phyloP scores from a whole-genome alignment of 2,329 filamentous ascomycete genomes.

The Aspergillus chevalieri region DNA sequence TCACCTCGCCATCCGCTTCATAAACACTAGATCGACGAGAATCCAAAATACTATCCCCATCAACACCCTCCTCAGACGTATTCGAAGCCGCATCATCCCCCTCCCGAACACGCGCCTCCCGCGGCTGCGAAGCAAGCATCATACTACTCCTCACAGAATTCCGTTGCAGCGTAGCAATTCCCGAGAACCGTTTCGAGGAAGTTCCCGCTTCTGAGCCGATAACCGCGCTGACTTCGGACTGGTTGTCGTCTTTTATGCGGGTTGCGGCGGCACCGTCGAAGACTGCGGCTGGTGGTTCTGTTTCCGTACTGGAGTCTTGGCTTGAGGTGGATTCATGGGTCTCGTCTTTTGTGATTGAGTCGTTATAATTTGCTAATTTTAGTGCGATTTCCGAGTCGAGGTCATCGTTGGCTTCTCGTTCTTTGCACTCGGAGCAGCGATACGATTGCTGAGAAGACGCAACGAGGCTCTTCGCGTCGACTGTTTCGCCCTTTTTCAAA shows the following conservation, averaged over 20 bases:
- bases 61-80: conserved; percentile 21
- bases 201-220: conserved; percentile 31
- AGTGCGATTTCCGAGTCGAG: conserved; percentile 6
- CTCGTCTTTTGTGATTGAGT: neutral
- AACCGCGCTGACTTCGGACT: conserved; percentile 63
- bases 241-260: conserved; percentile 44
- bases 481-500: conserved; percentile 15
- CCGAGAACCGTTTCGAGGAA: conserved; percentile 25
- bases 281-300: conserved; percentile 10
- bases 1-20: neutral
- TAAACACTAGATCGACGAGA: conserved; percentile 13
- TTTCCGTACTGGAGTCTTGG: conserved; percentile 2
- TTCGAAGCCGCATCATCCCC: conserved; percentile 8
- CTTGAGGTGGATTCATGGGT: neutral
- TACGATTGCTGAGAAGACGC: conserved; percentile 12
- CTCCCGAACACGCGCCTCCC: conserved; percentile 30
- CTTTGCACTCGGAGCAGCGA: conserved; percentile 14
- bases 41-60: conserved; percentile 16
- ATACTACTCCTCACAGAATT: conserved; percentile 18
- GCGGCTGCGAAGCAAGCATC: conserved; percentile 19
- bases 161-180: conserved; percentile 20
- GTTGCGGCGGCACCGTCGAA: conserved; percentile 13
- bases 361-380: neutral
- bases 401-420: conserved; percentile 10
- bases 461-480: conserved; percentile 20